phyloP scores from a whole-genome alignment of 257 asterid genomes.

The Nicotiana tomentosiformis region DNA sequence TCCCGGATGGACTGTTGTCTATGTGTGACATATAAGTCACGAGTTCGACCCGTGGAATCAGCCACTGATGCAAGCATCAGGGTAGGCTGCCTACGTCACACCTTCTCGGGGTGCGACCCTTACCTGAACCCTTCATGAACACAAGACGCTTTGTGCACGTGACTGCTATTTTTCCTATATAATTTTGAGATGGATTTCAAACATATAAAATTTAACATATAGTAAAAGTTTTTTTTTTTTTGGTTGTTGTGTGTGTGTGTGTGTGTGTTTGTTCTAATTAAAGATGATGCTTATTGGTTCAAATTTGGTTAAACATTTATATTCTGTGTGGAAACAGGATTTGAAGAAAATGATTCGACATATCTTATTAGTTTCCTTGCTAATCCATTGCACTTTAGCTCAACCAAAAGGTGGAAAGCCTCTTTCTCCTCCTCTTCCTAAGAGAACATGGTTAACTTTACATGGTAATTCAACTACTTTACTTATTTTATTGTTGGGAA shows the following conservation, averaged over 20 bases:
- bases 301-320: background rate
- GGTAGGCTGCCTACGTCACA: no score
- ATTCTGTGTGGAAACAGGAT: slow-evolving; percentile 30
- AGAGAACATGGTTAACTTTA: slow-evolving; percentile 65
- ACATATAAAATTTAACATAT: background rate
- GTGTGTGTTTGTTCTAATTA: background rate
- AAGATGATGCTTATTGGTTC: background rate
- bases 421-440: slow-evolving; percentile 30
- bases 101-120: no score
- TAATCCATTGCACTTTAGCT: slow-evolving; percentile 57
- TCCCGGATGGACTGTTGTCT: no score
- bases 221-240: background rate
- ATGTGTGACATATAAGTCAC: no score
- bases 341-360: slow-evolving; percentile 53
- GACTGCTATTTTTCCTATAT: background rate
- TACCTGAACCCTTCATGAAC: no score
- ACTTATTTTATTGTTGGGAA: no score
- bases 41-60: no score
- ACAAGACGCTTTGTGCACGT: no score
- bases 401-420: slow-evolving; percentile 16
- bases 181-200: background rate
- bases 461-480: slow-evolving; percentile 31
- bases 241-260: no score
- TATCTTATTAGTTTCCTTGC: slow-evolving; percentile 33
- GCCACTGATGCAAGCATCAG: fast-evolving